phyloP scores from a whole-genome alignment of 305 asterid species.

The Fraxinus nigra region DNA sequence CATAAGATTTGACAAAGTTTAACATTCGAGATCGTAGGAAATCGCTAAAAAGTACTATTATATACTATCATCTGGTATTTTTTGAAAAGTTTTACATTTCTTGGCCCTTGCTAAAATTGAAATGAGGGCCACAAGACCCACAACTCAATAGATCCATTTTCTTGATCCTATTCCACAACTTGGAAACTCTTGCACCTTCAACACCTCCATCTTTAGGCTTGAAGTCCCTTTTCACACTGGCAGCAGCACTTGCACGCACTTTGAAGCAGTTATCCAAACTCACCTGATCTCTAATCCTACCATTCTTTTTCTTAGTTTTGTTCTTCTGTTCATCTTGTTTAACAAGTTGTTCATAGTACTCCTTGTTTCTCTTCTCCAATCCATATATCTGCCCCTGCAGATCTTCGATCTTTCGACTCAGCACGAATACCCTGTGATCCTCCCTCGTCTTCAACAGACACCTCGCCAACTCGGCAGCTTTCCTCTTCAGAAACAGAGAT shows the following conservation, averaged over 20 bases:
- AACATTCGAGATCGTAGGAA: background rate
- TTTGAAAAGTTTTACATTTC: constrained; percentile 8
- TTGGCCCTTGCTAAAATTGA: constrained; percentile 33
- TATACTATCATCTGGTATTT: background rate
- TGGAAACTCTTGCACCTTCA: constrained; percentile 34
- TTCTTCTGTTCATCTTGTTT: constrained; percentile 36
- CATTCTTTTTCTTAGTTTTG: constrained; percentile 25
- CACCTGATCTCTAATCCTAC: constrained; percentile 38
- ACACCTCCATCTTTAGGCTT: constrained; percentile 23
- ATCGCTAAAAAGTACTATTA: background rate
- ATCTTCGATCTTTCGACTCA: constrained; percentile 75
- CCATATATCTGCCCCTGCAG: constrained; percentile 67
- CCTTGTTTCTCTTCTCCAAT: constrained; percentile 72
- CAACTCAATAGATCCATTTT: constrained; percentile 64
- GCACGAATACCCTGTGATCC: constrained; percentile 63
- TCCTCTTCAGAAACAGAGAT: constrained; percentile 58
- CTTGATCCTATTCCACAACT: constrained; percentile 69
- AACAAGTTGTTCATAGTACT: constrained; percentile 57
- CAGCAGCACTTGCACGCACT: constrained; percentile 31
- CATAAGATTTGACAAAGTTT: background rate
- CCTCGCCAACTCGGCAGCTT: constrained; percentile 69
- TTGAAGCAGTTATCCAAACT: constrained; percentile 49
- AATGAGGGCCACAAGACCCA: constrained; percentile 59
- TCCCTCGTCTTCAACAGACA: constrained; percentile 67
- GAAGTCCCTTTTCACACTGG: constrained; percentile 35